phyloP scores from a whole-genome alignment of 2,329 filamentous ascomycete species.

The Amauroascus verrucosus region DNA sequence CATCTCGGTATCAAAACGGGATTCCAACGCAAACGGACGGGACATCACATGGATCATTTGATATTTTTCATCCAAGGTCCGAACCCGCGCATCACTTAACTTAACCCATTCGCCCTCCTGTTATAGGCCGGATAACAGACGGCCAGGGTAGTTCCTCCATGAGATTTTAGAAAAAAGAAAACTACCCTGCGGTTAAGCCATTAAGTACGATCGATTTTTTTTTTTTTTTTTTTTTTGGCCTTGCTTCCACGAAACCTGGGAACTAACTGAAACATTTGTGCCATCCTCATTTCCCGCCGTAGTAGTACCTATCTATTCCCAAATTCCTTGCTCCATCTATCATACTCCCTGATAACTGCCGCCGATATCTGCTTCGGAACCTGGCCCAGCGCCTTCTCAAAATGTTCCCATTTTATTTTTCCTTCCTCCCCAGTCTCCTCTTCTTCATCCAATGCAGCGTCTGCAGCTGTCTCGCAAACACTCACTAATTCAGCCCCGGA shows the following conservation, averaged over 20 bases:
- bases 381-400: constrained; percentile 34
- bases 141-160: too few species aligned
- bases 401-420: constrained; percentile 34
- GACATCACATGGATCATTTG: too few species aligned
- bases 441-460: constrained; percentile 44
- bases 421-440: constrained; percentile 34
- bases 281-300: background rate
- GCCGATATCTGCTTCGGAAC: constrained; percentile 51
- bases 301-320: background rate
- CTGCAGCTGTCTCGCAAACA: constrained; percentile 44
- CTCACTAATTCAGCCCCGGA: constrained; percentile 74
- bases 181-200: too few species aligned
- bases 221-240: too few species aligned
- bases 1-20: too few species aligned
- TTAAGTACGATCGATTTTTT: too few species aligned
- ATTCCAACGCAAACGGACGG: too few species aligned
- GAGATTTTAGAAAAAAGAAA: too few species aligned
- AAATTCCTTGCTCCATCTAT: constrained; percentile 40
- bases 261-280: background rate
- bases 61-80: too few species aligned
- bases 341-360: constrained; percentile 49
- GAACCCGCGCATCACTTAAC: too few species aligned
- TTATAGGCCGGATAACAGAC: too few species aligned
- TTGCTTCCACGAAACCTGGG: background rate
- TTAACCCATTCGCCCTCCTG: too few species aligned